Percentiles rank a stretch among this genome's conserved stretches.
Conservation (phyloP, 75 land plant species). For the Ceratopteris richardii region DNA sequence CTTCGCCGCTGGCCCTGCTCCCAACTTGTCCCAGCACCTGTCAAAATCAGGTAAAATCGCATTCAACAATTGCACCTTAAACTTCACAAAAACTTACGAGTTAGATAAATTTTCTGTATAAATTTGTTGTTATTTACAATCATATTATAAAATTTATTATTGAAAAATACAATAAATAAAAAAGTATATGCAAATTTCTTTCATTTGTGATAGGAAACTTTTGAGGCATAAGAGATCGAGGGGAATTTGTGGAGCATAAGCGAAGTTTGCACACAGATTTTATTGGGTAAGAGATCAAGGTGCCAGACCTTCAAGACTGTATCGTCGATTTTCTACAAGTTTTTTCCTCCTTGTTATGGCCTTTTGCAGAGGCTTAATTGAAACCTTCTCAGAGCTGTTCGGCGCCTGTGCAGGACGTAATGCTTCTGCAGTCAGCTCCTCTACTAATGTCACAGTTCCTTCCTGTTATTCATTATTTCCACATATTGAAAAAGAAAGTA, state of each 20-base stretch:
- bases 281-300: background rate
- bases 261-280: too few relatives aligned
- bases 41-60: background rate
- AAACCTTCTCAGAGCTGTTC: background rate
- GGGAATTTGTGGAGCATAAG: too few relatives aligned
- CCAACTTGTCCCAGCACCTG: constrained; percentile 58
- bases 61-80: background rate
- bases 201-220: too few relatives aligned
- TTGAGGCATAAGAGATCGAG: too few relatives aligned
- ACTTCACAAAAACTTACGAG: too few relatives aligned
- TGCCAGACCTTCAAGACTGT: constrained; percentile 1
- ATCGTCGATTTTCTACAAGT: background rate
- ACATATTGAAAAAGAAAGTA: too few relatives aligned
- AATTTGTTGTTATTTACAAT: too few relatives aligned
- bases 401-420: background rate
- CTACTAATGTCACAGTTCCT: background rate
- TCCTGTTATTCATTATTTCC: too few relatives aligned
- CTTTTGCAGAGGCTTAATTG: background rate
- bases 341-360: background rate
- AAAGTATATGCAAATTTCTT: too few relatives aligned
- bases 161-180: too few relatives aligned
- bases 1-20: constrained; percentile 56
- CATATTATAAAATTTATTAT: too few relatives aligned
- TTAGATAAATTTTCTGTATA: too few relatives aligned
- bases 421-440: background rate